Evolutionary conservation across 106 monocot genomes (phyloP).

Genomic region (Vanilla planifolia): DNA sequence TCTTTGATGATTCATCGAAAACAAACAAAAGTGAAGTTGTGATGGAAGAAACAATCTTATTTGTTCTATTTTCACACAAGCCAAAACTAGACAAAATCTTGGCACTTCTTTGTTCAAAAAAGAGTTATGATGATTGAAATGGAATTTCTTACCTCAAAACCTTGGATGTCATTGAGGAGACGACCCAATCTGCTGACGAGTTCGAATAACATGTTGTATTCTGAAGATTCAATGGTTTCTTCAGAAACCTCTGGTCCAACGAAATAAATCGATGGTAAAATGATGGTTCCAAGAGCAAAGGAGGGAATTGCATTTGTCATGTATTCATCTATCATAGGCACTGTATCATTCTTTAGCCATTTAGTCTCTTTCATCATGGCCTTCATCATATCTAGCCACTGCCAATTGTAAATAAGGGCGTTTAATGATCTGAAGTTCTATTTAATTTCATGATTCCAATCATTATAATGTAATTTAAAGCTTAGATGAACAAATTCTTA

Average conservation of each 20-base stretch:
- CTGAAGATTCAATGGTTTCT: constrained; percentile 32
- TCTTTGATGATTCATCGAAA: neutral
- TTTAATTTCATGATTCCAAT: no score
- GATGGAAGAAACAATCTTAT: neutral
- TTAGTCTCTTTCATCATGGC: constrained; percentile 79
- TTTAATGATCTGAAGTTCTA: no score
- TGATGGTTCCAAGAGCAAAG: constrained; percentile 77
- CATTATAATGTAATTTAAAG: no score
- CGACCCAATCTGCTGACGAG: constrained; percentile 84
- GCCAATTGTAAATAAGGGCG: no score
- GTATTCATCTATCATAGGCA: constrained; percentile 69
- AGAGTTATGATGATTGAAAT: no score
- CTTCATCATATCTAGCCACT: constrained; percentile 76
- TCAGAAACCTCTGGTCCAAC: constrained; percentile 57
- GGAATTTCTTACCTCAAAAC: constrained; percentile 52
- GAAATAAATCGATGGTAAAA: constrained; percentile 80
- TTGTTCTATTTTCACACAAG: neutral
- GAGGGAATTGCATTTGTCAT: constrained; percentile 83
- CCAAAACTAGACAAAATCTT: neutral
- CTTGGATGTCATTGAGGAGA: constrained; percentile 72
- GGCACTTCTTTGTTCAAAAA: no score
- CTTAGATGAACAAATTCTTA: no score
- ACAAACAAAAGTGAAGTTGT: neutral
- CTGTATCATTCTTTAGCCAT: constrained; percentile 41
- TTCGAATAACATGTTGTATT: constrained; percentile 47